These are phyloP conservation scores for Lentinula edodes DNA, from an alignment of 768 basidiomycete genomes.

Conservation along the genomic window DNA sequence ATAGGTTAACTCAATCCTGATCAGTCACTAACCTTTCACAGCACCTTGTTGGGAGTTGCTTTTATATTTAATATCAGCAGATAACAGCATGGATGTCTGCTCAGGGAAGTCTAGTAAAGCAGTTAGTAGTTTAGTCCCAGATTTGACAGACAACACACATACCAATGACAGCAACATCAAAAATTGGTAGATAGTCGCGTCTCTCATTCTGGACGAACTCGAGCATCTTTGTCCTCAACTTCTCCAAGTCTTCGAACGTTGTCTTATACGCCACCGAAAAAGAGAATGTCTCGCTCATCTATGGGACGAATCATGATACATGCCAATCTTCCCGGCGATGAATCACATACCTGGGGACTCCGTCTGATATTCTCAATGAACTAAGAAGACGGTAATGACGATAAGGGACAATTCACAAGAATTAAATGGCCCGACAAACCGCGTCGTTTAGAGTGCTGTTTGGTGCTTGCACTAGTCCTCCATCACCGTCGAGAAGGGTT, in stretches of 20 bases:
- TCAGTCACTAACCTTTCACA: slow-evolving; percentile 45
- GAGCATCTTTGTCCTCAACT: slow-evolving; percentile 73
- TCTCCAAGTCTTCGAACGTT: slow-evolving; percentile 76
- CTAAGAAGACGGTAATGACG: slow-evolving; percentile 23
- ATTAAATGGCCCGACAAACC: slow-evolving; percentile 26
- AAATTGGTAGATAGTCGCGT: slow-evolving; percentile 70
- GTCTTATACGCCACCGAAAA: slow-evolving; percentile 81
- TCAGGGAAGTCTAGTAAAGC: slow-evolving; percentile 60
- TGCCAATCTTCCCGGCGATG: neutral
- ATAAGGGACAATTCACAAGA: neutral
- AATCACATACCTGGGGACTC: slow-evolving; percentile 51
- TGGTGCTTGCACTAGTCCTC: slow-evolving; percentile 64
- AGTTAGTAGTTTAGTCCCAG: slow-evolving; percentile 2
- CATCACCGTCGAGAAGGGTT: slow-evolving; percentile 58
- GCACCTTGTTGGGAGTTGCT: slow-evolving; percentile 80
- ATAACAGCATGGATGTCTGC: slow-evolving; percentile 71
- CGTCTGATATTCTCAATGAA: slow-evolving; percentile 69
- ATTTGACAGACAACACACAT: slow-evolving; percentile 8
- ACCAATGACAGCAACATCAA: slow-evolving; percentile 72
- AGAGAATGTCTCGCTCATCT: slow-evolving; percentile 76
- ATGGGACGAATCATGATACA: slow-evolving; percentile 4
- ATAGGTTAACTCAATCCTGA: slow-evolving; percentile 4
- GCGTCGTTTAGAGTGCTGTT: slow-evolving; percentile 54
- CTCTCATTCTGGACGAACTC: slow-evolving; percentile 64
- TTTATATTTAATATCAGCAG: slow-evolving; percentile 85